Conservation (phyloP, 768 basidiomycete species). For the Tulasnella sp. region DNA sequence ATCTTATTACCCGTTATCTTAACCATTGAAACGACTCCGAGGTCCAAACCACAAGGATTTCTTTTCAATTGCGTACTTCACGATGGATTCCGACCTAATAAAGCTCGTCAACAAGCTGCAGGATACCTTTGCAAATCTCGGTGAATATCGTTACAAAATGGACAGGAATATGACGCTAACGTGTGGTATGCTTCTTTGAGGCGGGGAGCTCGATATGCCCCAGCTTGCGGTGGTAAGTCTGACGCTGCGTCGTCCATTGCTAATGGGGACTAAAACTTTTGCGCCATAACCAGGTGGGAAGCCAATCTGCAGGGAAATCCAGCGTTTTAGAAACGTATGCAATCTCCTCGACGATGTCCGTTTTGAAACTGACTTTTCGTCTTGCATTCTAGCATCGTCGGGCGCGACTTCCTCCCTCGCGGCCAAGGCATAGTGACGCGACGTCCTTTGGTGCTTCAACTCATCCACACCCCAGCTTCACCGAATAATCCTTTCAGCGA, state of each 20-base stretch:
- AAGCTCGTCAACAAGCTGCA: slow-evolving; percentile 93
- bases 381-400: slow-evolving; percentile 72
- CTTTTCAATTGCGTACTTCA: slow-evolving; percentile 12
- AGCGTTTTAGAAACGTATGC: slow-evolving; percentile 92
- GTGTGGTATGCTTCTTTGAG: slow-evolving; percentile 39
- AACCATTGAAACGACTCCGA: background rate
- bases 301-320: slow-evolving; percentile 95
- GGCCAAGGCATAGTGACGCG: slow-evolving; percentile 95
- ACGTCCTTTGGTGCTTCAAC: slow-evolving; percentile 89
- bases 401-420: slow-evolving; percentile 82
- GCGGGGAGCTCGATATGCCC: slow-evolving; percentile 89
- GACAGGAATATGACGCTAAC: background rate
- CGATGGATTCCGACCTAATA: slow-evolving; percentile 92
- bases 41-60: background rate
- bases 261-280: slow-evolving; percentile 29
- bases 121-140: slow-evolving; percentile 84
- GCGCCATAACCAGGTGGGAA: slow-evolving; percentile 67
- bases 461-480: slow-evolving; percentile 78
- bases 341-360: background rate
- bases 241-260: background rate
- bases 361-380: background rate
- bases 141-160: slow-evolving; percentile 43
- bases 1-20: background rate
- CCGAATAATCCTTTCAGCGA: slow-evolving; percentile 52
- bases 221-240: slow-evolving; percentile 78